Percentiles rank a stretch among this genome's conserved stretches.
Conservation (phyloP, 192 early-diverging fungal species). For the Entophlyctis luteolus region DNA sequence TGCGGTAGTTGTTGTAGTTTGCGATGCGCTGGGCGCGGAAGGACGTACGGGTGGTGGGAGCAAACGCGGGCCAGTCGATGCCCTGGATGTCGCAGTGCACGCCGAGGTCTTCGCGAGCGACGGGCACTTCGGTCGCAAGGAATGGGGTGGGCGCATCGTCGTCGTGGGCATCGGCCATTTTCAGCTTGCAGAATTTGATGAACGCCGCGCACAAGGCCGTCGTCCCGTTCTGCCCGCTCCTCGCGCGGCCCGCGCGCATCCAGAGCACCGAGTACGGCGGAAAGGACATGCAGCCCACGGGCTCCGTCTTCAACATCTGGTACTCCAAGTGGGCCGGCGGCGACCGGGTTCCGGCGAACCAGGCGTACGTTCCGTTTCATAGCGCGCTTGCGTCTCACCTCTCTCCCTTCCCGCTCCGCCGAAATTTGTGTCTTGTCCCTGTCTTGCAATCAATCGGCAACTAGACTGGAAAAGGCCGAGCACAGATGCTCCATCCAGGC, state of each 20-base stretch:
- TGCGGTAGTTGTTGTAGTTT: constrained; percentile 47
- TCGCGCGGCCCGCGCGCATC: constrained; percentile 35
- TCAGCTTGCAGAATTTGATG: too few species aligned
- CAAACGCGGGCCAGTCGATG: constrained; percentile 47
- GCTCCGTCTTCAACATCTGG: constrained; percentile 64
- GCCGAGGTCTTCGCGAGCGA: background rate
- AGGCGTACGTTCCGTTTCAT: constrained; percentile 22
- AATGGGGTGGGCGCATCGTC: too few species aligned
- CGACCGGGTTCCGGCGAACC: constrained; percentile 24
- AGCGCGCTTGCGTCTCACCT: too few species aligned
- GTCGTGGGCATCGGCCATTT: constrained; percentile 1
- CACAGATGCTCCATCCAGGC: constrained; percentile 57
- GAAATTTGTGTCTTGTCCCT: constrained; percentile 8
- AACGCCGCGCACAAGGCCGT: constrained; percentile 24
- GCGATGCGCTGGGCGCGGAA: constrained; percentile 42
- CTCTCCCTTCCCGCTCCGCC: too few species aligned
- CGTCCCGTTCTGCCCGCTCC: constrained; percentile 15
- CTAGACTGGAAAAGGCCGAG: constrained; percentile 51
- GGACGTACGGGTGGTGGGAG: constrained; percentile 36
- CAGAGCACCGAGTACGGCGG: constrained; percentile 37
- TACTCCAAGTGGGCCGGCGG: constrained; percentile 59
- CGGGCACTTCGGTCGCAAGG: background rate
- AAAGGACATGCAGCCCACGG: constrained; percentile 34
- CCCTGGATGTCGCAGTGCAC: constrained; percentile 51
- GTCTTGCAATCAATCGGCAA: background rate